Base-by-base conservation (phyloP, 306 rosid genomes). In the Quercus cerris region DNA sequence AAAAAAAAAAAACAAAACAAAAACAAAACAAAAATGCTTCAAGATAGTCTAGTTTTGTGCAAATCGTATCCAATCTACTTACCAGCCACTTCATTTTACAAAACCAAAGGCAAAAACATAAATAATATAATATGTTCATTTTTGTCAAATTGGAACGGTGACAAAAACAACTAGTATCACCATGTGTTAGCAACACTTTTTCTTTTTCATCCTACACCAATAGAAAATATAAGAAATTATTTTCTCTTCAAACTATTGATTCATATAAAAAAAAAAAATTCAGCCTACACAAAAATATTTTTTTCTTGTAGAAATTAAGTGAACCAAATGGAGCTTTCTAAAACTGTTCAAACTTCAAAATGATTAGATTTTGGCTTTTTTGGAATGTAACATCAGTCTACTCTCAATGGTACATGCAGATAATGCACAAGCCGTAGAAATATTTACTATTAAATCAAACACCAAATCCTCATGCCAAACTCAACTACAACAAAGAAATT, bases 371-470 rank as follows among this genome's bases (percentile, higher is more conserved):
- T 63, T 19, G 30, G 7, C 8, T 63, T 30, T 63, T 10, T 28
- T 15, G 14, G 35, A 67, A 64, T 30, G 27, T 7, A 67, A 33
- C 9, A 19, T 33, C 49, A 67, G 51, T 19, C 49, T 35, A 35
- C 9, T 35, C 41, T 3, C 71, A 67, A 31, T 33, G 46, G 41
- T 7, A 58, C 66, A 33, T 18, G 71, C 23, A 67, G 49, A 20
- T 31, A 30, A 67, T 67, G 69, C 69, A 62, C 28, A 22, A 33
- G 71, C 14, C 8, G 33, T 23, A 33, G 15, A 18, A 41, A 7
- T 2, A 66, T 17, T 3, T 10, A 11, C 9, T 1, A 89, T 86
- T 86, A 73, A 82, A 73, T 85, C 88, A 25, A 91, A 84, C 89
- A 78, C 73, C 54, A 35, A 61, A 49, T 9, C 28, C 19, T 74